Evolutionary conservation across 1,139 yeast genomes (phyloP), one percentile per base, ranked within the genome.

Genomic region (Candida pseudoviswanathii): DNA sequence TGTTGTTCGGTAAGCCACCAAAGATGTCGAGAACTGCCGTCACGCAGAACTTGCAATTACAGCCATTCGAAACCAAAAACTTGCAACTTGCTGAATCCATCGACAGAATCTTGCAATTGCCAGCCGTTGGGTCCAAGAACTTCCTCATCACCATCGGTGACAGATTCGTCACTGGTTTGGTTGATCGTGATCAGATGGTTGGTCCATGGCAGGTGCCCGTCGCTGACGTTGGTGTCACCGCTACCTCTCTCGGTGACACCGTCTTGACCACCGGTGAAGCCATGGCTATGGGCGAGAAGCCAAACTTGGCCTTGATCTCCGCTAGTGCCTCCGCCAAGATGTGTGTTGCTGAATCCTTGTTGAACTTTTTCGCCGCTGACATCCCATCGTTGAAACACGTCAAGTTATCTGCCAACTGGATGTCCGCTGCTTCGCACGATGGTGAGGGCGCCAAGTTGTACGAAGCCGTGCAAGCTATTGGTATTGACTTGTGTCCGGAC

Each of bases 171-270:
- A 94, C 98, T 39, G 99, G 99, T 44, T 81, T 95, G 59, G 89
- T 94, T 54, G 98, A 96, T 63, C 86, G 99, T 66, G 99, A 95
- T 67, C 99, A 95, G 75, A 87, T 92, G 87, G 98, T 95, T 53
- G 99, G 99, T 42, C 99, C 99, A 63, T 95, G 99, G 98, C 99
- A 95, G 77, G 92, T 88, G 4, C 99, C 99, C 41, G 99, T 95
- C 25, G 95, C 99, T n/a, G 98, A 95, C 67, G 97, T 91, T 51
- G 99, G 97, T 69, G 97, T 94, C 49, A 92, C 99, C 21, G 86
- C 89, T 52, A 86, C 98, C 0, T 89, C 97, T 2, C 79, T 90
- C 48, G 97, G 96, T 59, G 87, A 84, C 48, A 75, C 78, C 5
- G 71, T 88, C 47, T 70, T 86, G 53, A 60, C 73, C 8, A 86